These are phyloP conservation scores for Helianthus tuberosus DNA, from an alignment of 129 eudicot species.

Conservation along the genomic window DNA sequence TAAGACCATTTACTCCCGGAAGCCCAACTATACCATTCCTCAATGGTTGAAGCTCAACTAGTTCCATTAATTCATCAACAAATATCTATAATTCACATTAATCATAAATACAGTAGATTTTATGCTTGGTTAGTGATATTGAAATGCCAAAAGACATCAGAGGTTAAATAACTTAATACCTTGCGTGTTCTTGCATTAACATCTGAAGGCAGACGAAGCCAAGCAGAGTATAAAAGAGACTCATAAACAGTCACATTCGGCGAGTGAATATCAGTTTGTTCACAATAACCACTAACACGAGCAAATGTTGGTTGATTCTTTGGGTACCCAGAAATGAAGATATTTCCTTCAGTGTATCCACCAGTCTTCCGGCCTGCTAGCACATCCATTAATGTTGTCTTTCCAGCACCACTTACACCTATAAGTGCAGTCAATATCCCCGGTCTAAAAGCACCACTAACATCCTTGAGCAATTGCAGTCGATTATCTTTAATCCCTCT, in stretches of 20 bases:
- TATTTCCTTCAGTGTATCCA: constrained; percentile 30
- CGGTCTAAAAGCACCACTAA: constrained; percentile 32
- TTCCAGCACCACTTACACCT: constrained; percentile 32
- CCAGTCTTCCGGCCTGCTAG: constrained; percentile 26
- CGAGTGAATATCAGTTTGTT: constrained; percentile 33
- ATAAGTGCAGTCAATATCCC: constrained; percentile 30
- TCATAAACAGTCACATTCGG: constrained; percentile 31
- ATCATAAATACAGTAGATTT: background rate
- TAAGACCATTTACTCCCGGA: constrained; percentile 31
- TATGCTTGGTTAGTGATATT: background rate
- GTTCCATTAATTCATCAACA: constrained; percentile 24
- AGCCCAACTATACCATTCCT: constrained; percentile 24
- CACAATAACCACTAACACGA: constrained; percentile 31
- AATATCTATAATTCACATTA: constrained; percentile 14
- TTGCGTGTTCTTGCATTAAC: constrained; percentile 24
- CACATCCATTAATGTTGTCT: constrained; percentile 33
- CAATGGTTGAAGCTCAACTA: constrained; percentile 32
- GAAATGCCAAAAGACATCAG: background rate
- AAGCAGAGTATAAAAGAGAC: constrained; percentile 31
- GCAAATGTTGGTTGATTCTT: constrained; percentile 34
- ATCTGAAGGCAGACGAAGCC: constrained; percentile 25
- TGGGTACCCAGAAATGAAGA: constrained; percentile 24
- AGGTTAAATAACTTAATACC: background rate
- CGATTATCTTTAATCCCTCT: constrained; percentile 17
- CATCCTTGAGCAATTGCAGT: constrained; percentile 26